A percentile compares a stretch with the other conserved stretches of the same genome.
Conservation (phyloP, 139 green algal species). For the Haematococcus sp. region DNA sequence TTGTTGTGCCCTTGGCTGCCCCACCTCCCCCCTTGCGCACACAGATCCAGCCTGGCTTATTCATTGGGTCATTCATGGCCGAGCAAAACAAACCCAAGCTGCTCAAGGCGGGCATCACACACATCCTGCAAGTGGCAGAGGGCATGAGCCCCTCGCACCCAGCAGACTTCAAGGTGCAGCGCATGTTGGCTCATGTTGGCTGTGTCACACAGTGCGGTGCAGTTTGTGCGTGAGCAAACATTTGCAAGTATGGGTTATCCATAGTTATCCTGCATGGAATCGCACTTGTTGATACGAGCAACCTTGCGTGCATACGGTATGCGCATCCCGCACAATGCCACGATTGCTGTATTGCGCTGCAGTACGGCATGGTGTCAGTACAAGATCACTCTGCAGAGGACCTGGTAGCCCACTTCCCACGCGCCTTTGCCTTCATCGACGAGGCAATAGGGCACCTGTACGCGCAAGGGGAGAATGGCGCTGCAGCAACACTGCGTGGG, state of each 20-base stretch:
- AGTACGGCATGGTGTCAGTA: no score
- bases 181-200: no score
- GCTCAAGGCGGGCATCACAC: constrained; percentile 35
- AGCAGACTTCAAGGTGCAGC: background rate
- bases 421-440: constrained; percentile 48
- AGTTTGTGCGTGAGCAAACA: no score
- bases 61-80: constrained; percentile 36
- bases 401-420: constrained; percentile 36
- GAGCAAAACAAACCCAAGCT: constrained; percentile 43
- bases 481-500: background rate
- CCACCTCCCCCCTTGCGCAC: no score
- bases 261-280: no score
- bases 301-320: no score
- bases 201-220: no score
- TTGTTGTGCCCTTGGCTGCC: no score
- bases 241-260: no score
- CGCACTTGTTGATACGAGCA: no score
- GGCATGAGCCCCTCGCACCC: constrained; percentile 21
- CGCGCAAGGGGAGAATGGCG: background rate
- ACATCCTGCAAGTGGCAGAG: constrained; percentile 46
- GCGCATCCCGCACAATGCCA: no score
- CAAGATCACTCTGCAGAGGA: constrained; percentile 31
- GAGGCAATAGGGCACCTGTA: constrained; percentile 13
- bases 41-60: constrained; percentile 25
- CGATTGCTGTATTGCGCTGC: no score